Conservation (phyloP, 2,329 filamentous ascomycete genomes). For the Cordyceps pruinosa region DNA sequence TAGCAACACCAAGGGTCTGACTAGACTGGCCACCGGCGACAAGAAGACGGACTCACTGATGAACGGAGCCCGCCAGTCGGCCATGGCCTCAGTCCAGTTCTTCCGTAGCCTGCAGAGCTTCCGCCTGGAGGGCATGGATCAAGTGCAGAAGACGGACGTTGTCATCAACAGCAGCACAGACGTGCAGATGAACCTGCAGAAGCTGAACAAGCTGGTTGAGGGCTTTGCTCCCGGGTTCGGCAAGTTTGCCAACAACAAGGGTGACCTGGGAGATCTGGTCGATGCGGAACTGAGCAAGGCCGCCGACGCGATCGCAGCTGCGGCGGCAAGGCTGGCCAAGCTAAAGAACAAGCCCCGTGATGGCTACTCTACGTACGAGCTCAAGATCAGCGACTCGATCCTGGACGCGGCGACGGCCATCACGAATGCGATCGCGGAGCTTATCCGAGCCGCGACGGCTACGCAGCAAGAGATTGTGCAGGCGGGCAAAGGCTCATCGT, state of each 20-base stretch:
- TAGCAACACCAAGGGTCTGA: constrained; percentile 93
- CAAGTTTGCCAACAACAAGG: constrained; percentile 70
- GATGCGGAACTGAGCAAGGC: constrained; percentile 89
- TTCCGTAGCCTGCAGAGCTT: constrained; percentile 93
- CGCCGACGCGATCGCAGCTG: constrained; percentile 89
- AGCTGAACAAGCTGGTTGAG: constrained; percentile 88
- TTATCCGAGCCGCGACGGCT: constrained; percentile 89
- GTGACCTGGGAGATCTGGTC: constrained; percentile 87
- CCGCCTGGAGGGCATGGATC: constrained; percentile 82
- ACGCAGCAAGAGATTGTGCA: constrained; percentile 96
- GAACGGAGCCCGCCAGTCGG: constrained; percentile 74
- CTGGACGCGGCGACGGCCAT: constrained; percentile 88
- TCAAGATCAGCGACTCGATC: constrained; percentile 93
- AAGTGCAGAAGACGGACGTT: constrained; percentile 89
- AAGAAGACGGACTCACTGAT: constrained; percentile 86
- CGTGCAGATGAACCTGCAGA: constrained; percentile 88
- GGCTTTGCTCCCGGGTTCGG: constrained; percentile 81
- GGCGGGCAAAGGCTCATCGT: constrained; percentile 80
- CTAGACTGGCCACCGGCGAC: constrained; percentile 86
- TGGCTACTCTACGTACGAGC: constrained; percentile 90
- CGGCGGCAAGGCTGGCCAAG: constrained; percentile 80
- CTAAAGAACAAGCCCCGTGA: constrained; percentile 95
- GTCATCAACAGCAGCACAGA: constrained; percentile 98
- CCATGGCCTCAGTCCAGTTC: constrained; percentile 83
- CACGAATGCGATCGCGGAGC: constrained; percentile 84